Percentiles rank a stretch among this genome's conserved stretches.
Conservation (phyloP, 352 stramenopile species). For the Saprolegnia parasitica region DNA sequence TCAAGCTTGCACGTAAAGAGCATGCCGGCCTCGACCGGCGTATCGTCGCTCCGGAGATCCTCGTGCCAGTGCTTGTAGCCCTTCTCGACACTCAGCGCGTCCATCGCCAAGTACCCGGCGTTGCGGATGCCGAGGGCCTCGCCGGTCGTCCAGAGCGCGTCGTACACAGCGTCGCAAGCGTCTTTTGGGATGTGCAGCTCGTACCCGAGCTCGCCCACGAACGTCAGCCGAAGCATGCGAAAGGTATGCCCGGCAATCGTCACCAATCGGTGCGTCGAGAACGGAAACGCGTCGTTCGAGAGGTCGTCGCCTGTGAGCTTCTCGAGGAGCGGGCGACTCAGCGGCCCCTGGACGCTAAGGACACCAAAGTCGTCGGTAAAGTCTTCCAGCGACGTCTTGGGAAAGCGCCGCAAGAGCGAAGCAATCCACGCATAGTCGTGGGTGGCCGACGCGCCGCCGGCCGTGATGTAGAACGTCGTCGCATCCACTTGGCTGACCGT, state of each 20-base stretch:
- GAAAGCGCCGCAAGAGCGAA: constrained; percentile 7
- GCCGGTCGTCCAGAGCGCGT: constrained; percentile 38
- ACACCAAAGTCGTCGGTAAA: constrained; percentile 46
- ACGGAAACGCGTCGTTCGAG: constrained; percentile 37
- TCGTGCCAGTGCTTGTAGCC: constrained; percentile 35
- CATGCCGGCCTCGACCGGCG: constrained; percentile 35
- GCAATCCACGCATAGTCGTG: constrained; percentile 37
- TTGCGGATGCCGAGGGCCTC: constrained; percentile 29
- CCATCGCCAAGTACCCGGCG: constrained; percentile 36
- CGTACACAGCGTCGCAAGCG: constrained; percentile 44
- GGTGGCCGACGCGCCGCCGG: constrained; percentile 32
- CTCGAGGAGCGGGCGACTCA: constrained; percentile 43
- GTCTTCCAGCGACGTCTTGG: constrained; percentile 36
- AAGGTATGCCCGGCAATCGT: constrained; percentile 41
- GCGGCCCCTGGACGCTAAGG: constrained; percentile 58
- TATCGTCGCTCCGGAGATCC: constrained; percentile 34
- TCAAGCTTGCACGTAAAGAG: constrained; percentile 35
- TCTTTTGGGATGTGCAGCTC: constrained; percentile 44
- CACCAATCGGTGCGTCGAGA: constrained; percentile 39
- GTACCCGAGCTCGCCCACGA: constrained; percentile 40
- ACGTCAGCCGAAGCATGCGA: constrained; percentile 36
- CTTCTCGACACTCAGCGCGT: constrained; percentile 36
- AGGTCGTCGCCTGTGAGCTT: constrained; percentile 40
- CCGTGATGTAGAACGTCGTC: constrained; percentile 34
- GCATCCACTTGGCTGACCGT: constrained; percentile 32